Conservation (phyloP, 805 yeast species). For the Candida sakaeoensis region DNA sequence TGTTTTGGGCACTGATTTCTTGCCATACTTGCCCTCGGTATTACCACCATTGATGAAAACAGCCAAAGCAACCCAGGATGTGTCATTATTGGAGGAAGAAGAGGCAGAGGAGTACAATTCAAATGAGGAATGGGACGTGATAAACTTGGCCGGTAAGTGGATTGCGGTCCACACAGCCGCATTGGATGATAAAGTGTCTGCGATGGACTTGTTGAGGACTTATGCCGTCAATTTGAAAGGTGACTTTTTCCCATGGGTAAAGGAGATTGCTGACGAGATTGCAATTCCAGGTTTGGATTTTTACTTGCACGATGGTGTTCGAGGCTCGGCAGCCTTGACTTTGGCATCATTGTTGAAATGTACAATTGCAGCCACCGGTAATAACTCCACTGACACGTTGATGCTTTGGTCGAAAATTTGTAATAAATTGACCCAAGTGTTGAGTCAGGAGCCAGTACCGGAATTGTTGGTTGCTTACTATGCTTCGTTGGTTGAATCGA, state of each 20-base stretch:
- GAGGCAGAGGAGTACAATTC: slow-evolving; percentile 77
- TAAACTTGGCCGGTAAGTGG: slow-evolving; percentile 85
- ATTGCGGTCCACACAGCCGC: slow-evolving; percentile 92
- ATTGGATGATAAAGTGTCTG: slow-evolving; percentile 90
- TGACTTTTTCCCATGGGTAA: slow-evolving; percentile 78
- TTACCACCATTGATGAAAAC: slow-evolving; percentile 84
- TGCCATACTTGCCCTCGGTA: slow-evolving; percentile 79
- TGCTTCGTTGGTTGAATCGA: slow-evolving; percentile 61
- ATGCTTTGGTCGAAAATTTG: slow-evolving; percentile 71
- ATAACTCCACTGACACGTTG: slow-evolving; percentile 57
- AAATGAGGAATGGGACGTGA: slow-evolving; percentile 93
- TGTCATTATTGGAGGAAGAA: slow-evolving; percentile 83
- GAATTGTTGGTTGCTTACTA: slow-evolving; percentile 80
- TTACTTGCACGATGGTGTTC: slow-evolving; percentile 89
- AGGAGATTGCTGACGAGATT: slow-evolving; percentile 71
- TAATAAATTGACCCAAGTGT: slow-evolving; percentile 60
- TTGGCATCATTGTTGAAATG: slow-evolving; percentile 74
- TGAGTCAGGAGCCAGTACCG: slow-evolving; percentile 76
- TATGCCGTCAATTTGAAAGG: slow-evolving; percentile 84
- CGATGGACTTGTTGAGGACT: slow-evolving; percentile 80
- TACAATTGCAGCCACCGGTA: slow-evolving; percentile 52
- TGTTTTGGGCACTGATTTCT: slow-evolving; percentile 77
- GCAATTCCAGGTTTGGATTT: slow-evolving; percentile 87
- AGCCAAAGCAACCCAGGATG: slow-evolving; percentile 88
- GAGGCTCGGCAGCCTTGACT: slow-evolving; percentile 84